Percentiles rank a stretch among this genome's conserved stretches.
phyloP scores from a whole-genome alignment of 2,329 filamentous ascomycete genomes.

The Aschersonia sp. region DNA sequence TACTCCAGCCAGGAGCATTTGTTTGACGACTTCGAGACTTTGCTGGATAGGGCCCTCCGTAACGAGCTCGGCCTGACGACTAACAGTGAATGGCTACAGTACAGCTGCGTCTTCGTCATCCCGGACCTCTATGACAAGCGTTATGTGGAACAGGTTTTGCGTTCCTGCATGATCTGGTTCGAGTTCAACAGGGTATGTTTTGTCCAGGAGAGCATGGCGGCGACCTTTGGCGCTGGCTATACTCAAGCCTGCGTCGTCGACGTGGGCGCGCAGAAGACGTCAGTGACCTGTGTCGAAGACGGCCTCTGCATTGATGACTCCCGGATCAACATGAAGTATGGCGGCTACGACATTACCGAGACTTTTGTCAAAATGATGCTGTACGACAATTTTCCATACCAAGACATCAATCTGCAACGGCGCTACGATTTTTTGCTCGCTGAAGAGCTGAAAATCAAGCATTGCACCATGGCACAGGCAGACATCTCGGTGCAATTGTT shows the following conservation, averaged over 20 bases:
- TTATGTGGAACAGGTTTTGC: conserved; percentile 73
- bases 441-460: conserved; percentile 88
- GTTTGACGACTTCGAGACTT: conserved; percentile 73
- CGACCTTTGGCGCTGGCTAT: conserved; percentile 88
- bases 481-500: conserved; percentile 79
- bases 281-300: conserved; percentile 92
- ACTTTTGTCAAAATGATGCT: conserved; percentile 97
- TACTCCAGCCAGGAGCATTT: conserved; percentile 69
- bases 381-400: conserved; percentile 87
- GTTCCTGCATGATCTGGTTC: conserved; percentile 78
- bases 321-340: conserved; percentile 85
- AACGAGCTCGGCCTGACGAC: conserved; percentile 67
- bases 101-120: conserved; percentile 93
- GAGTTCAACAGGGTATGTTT: conserved; percentile 83
- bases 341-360: conserved; percentile 83
- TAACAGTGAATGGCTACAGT: conserved; percentile 73
- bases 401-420: conserved; percentile 79
- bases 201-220: conserved; percentile 89
- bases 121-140: conserved; percentile 92
- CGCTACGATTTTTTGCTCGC: conserved; percentile 87
- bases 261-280: conserved; percentile 93
- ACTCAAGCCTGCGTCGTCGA: conserved; percentile 92
- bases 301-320: conserved; percentile 92
- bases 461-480: conserved; percentile 80
- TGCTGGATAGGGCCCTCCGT: conserved; percentile 75